Evolutionary conservation across 345 rosid species (phyloP), one percentile per base, ranked within the genome.

Genomic region (Hevea brasiliensis): DNA sequence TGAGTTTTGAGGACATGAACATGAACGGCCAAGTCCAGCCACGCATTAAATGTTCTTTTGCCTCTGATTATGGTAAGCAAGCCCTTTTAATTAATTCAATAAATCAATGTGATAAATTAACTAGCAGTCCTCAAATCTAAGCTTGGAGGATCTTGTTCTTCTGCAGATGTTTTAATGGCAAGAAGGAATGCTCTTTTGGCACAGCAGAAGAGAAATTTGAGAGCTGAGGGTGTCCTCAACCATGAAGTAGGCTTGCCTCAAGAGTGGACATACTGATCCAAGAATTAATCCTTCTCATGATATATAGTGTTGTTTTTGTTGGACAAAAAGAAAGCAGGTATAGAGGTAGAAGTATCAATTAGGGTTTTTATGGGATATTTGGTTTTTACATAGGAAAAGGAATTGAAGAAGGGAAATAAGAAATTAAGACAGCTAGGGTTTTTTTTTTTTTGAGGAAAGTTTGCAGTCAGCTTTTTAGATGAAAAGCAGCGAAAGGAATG

Each of bases 201-300:
- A 6, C 81, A 82, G 61, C 87, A 85, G 67, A 80, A 67, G 59
- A 61, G 81, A 37, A 72, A 58, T 44, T 14, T 76, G 3, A 78
- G 81, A 63, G 68, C 68, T 7, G 87, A 75, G 0, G 69, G 67
- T n/a, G 56, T 66, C 3, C 21, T 77, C 56, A 80, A 57, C 64
- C 87, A 85, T 57, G 91, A 86, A 71, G 48, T 76, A 32, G 37
- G 37, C 26, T 78, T 92, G 54, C 97, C 89, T 20, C 87, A 87
- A 58, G 95, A 92, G 40, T 88, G 95, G 93, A 86, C 81, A 4
- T 91, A 91, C 54, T 87, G 84, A 87, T 8, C 27, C 26, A 1
- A 0, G 3, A 61, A 59, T n/a, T 32, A 32, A 4, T 32, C 37
- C 37, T n/a, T 32, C 37, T 32, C 23, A 3, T 23, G 27, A 32